Evolutionary conservation across 2,329 filamentous ascomycete genomes (phyloP), one percentile per base, ranked within the genome.

Genomic region (Penicillium griseofulvum): DNA sequence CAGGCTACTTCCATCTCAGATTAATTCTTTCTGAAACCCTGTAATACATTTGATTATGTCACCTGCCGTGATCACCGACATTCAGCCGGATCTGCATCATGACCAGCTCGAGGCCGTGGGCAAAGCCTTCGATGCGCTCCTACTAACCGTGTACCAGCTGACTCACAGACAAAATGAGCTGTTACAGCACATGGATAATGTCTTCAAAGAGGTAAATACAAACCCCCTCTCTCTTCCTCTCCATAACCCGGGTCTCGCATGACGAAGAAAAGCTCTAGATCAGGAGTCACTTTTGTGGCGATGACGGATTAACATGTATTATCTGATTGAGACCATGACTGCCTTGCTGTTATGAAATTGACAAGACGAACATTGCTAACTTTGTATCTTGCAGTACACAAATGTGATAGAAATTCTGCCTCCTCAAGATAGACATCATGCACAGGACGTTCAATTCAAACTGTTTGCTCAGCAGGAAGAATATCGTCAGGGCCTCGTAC

Each of bases 261-360:
- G 78, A 81, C 73, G 80, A 81, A 6, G 72, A 77, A 73, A 76
- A 90, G 88, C 88, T 91, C 88, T 90, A 90, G 88, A 90, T 89
- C 87, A 87, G 81, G 82, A 90, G 86, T 81, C 83, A 78, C 81
- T 60, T 67, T 61, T 74, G 79, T 78, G 80, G 78, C 79, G 69
- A 75, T 83, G 87, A 89, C 81, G 79, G 85, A 88, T 74, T 83
- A 74, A 72, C 76, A 80, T 80, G 73, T 80, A 79, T 81, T 78
- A 78, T 73, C 77, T 79, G 78, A 80, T 46, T 67, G 71, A 74
- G 77, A 79, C 62, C 67, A 60, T 43, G 42, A 51, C 54, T 54
- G 38, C 49, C 54, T 42, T 59, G 55, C 41, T 59, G 54, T 54
- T 58, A 56, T 50, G 34, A 55, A 38, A 58, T 52, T 36, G 56